These are phyloP conservation scores for Epichloe coenophiala DNA, from an alignment of 2,329 filamentous ascomycete species.

Conservation along the genomic window DNA sequence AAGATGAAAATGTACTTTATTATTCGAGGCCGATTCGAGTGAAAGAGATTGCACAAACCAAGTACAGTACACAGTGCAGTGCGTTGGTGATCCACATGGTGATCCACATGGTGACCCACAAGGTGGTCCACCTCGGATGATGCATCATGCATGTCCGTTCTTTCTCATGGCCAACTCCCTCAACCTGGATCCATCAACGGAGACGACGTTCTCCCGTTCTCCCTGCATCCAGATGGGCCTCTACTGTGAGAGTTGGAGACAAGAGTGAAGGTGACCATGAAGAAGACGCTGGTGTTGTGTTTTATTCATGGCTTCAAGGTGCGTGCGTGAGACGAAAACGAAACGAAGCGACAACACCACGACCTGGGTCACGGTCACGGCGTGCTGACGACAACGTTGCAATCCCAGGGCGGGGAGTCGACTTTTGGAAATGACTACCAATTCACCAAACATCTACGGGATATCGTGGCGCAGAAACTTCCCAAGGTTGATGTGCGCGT, in stretches of 20 bases:
- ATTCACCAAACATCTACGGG: slow-evolving; percentile 61
- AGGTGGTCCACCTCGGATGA: not conserved
- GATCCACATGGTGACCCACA: no score
- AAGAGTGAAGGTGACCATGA: slow-evolving; percentile 21
- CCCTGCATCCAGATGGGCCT: not conserved
- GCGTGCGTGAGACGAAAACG: slow-evolving; percentile 4
- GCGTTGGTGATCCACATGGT: no score
- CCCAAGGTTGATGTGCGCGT: slow-evolving; percentile 55
- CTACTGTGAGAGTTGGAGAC: not conserved
- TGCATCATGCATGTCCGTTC: not conserved
- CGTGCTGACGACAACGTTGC: not conserved
- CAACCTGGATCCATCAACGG: no score
- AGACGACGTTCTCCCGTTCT: not conserved
- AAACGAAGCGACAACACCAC: no score
- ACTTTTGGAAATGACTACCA: slow-evolving; percentile 54
- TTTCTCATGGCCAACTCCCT: no score
- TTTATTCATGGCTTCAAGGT: slow-evolving; percentile 87
- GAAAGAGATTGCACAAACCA: slow-evolving; percentile 1
- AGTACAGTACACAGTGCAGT: not conserved
- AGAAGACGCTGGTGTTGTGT: slow-evolving; percentile 67
- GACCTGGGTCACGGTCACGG: no score
- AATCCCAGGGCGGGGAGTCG: slow-evolving; percentile 52
- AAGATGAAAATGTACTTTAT: slow-evolving; percentile 27
- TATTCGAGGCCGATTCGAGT: slow-evolving; percentile 20
- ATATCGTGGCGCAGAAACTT: slow-evolving; percentile 48